Evolutionary conservation across 108 stramenopile species (phyloP), one percentile per base, ranked within the genome.

Genomic region (Skeletonema grethae): DNA sequence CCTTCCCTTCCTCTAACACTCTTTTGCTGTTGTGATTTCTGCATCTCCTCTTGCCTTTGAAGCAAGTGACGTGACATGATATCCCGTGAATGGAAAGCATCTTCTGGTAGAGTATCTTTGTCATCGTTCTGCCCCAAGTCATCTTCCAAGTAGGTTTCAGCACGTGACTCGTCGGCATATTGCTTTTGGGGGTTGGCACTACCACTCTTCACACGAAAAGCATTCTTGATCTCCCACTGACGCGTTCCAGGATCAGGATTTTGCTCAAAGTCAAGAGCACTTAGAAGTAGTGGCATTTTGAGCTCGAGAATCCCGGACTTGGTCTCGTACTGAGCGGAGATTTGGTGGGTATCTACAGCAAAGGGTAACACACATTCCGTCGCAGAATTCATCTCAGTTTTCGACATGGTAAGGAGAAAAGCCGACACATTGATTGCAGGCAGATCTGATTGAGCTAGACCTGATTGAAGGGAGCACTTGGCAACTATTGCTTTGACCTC

Each of bases 291-390:
- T 7, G 70, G 70, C 77, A 79, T 79, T 13, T 13, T 61, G 28
- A 79, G 56, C 63, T 72, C 66, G 38, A 79, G 25, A 18, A 4
- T 62, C 8, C 60, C 58, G 29, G 38, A 67, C 12, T 22, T 24
- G 11, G 32, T 18, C 32, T 67, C 61, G 63, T 48, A 63, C 46
- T 53, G 55, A 62, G 61, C 57, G 2, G 12, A 46, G 18, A 53
- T 24, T 57, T 29, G 48, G 32, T 72, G 67, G 4, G 71, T 25
- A 46, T 77, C 77, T 2, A 77, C 67, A 10, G 70, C 58, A 63
- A 77, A 77, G 25, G 77, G 77, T 13, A 77, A 32, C 15, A 77
- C 64, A 32, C 77, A 77, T 38, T 77, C 75, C 0, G 75, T 76
- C 43, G 68, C 69, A 28, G 67, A 61, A 43, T 61, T 48, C 8